Base-by-base conservation (phyloP, 495 filamentous ascomycete species). In the Penicillium lagena region DNA sequence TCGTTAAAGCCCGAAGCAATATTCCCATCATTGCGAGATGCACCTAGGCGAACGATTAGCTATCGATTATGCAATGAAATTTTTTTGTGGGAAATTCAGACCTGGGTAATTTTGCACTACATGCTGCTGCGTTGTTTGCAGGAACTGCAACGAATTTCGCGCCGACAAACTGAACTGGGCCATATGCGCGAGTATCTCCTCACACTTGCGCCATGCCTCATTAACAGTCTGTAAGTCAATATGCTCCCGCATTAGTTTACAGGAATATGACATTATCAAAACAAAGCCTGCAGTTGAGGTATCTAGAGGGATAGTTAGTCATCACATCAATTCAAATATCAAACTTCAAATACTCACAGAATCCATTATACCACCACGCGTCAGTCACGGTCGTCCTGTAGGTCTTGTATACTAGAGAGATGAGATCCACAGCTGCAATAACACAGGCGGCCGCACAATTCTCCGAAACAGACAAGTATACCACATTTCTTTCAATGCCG, bases 291-390 rank as follows among this genome's bases (percentile, higher is more conserved):
- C 67, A 2, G 68, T 72, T 9, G 68, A 68, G 28, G 62, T 62
- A 47, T 72, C 67, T 73, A n/a, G n/a, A n/a, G n/a, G n/a, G n/a
- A n/a, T n/a, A n/a, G n/a, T n/a, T n/a, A n/a, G n/a, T n/a, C n/a
- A n/a, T n/a, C n/a, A n/a, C n/a, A n/a, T n/a, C n/a, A n/a, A n/a
- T n/a, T n/a, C n/a, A n/a, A n/a, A n/a, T n/a, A n/a, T n/a, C n/a
- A n/a, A n/a, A 38, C 7, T 29, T 13, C n/a, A 7, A 31, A 1
- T 7, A 46, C 66, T n/a, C 54, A 73, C 69, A 75, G 12, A 71
- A 65, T 2, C 61, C 66, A 52, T 69, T 70, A 45, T 69, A 73
- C 67, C 71, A 75, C 71, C 71, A 75, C 4, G 70, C 61, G 31
- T 64, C 66, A 11, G 70, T 67, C 4, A 50, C 39, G 6, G 55